Base-by-base conservation (phyloP, 495 filamentous ascomycete species). In the Tuber umbilicatum region DNA sequence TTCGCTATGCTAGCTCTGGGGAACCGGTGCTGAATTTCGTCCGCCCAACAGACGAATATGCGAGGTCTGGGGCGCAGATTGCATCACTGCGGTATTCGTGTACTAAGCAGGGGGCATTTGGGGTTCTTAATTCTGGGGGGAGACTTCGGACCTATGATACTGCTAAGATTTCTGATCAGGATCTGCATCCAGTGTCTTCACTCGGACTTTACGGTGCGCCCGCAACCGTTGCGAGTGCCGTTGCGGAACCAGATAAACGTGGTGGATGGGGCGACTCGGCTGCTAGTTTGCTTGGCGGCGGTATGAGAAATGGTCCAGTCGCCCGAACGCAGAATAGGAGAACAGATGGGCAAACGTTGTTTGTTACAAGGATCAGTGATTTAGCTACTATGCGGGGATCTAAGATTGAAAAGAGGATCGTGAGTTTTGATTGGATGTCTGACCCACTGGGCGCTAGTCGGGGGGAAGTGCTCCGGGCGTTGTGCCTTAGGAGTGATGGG, bases 341-440 rank as follows among this genome's bases (percentile, higher is more conserved):
- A 42, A 43, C 47, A n/a, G 79, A 81, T 41, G 80, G 76, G 4
- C 80, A 82, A 68, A 78, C 78, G 16, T 68, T 82, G 27, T 71
- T 82, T 21, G 81, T 82, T 27, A 78, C 70, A 1, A 68, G 78
- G 21, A 76, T 80, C 45, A 82, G 70, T 43, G 80, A 82, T 42
- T 69, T 78, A 39, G 38, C 77, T 10, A 50, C 77, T 2, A 45
- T 37, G 80, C 83, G 42, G 81, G 77, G 42, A 83, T 86, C 43
- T 78, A 86, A 80, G 84, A 89, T 83, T 68, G 85, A 87, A 16
- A 87, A 91, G 64, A 87, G 90, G 23, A 88, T 97, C 42, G 91
- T 95, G 0, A 91, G 91, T 2, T 97, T 97, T 82, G 94, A 97
- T 80, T 97, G 93, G 86, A 86, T 96, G 72, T 92, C 84, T 80